A percentile compares a stretch with the other conserved stretches of the same genome.
These are phyloP conservation scores for Russula sp. DNA, from an alignment of 768 basidiomycete species.

Conservation along the genomic window DNA sequence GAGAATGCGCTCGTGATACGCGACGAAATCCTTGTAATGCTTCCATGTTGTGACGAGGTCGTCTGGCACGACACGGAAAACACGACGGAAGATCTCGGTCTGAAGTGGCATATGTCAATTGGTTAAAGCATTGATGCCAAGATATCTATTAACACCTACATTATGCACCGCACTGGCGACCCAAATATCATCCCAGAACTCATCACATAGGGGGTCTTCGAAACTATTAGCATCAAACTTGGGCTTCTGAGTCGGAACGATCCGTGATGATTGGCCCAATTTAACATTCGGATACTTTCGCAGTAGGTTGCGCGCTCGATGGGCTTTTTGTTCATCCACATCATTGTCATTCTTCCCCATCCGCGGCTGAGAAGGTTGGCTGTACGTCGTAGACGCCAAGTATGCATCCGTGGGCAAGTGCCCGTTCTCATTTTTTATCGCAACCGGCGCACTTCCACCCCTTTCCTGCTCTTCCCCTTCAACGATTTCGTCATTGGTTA, in stretches of 20 bases:
- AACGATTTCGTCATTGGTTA: conserved; percentile 13
- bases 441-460: conserved; percentile 30
- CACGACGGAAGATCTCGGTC: conserved; percentile 95
- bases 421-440: conserved; percentile 43
- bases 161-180: conserved; percentile 83
- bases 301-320: conserved; percentile 48
- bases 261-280: conserved; percentile 54
- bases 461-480: conserved; percentile 9
- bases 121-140: neutral
- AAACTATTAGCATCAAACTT: conserved; percentile 73
- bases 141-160: conserved; percentile 44
- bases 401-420: conserved; percentile 55
- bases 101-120: conserved; percentile 35
- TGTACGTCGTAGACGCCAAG: conserved; percentile 45
- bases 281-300: conserved; percentile 55
- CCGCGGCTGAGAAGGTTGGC: conserved; percentile 48
- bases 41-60: conserved; percentile 95
- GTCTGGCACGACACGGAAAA: conserved; percentile 92
- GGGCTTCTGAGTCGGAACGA: conserved; percentile 64
- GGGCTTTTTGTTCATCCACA: conserved; percentile 50
- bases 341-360: conserved; percentile 44
- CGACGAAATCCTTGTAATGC: conserved; percentile 83
- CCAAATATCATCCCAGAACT: conserved; percentile 92
- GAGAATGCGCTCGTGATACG: conserved; percentile 67
- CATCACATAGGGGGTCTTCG: conserved; percentile 80